These are phyloP conservation scores for Citrullus amarus DNA, from an alignment of 306 rosid species.

Conservation along the genomic window DNA sequence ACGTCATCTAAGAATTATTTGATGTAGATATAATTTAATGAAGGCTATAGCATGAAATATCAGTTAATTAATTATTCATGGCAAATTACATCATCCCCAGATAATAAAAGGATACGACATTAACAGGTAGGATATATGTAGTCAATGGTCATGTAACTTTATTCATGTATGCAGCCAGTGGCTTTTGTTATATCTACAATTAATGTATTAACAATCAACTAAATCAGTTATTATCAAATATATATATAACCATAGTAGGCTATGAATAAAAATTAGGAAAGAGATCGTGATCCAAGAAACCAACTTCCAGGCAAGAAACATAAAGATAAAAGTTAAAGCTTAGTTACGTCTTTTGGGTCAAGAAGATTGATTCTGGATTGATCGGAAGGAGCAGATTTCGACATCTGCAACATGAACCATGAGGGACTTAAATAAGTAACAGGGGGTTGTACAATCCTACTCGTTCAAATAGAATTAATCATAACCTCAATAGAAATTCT, in stretches of 20 bases:
- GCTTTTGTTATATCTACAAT: not conserved
- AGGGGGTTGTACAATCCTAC: not conserved
- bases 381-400: slow-evolving; percentile 95
- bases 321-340: not conserved
- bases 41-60: not conserved
- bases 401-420: slow-evolving; percentile 58
- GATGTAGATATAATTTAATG: not conserved
- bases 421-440: slow-evolving; percentile 1
- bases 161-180: not conserved
- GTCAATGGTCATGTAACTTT: not conserved
- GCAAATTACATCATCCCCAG: not conserved
- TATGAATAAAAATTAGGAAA: slow-evolving; percentile 11
- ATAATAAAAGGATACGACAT: not conserved
- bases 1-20: not conserved
- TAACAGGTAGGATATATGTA: not conserved
- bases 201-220: not conserved
- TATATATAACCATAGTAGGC: not conserved
- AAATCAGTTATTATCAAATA: not conserved
- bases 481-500: not conserved
- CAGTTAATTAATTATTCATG: not conserved
- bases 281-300: not conserved
- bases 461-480: not conserved
- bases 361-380: slow-evolving; percentile 93
- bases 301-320: slow-evolving; percentile 4
- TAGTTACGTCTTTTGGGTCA: slow-evolving; percentile 83